Percentiles rank a stretch among this genome's conserved stretches.
Evolutionary conservation across 1,284 basidiomycete genomes (phyloP).

Genomic region (Farysia itapuensis): DNA sequence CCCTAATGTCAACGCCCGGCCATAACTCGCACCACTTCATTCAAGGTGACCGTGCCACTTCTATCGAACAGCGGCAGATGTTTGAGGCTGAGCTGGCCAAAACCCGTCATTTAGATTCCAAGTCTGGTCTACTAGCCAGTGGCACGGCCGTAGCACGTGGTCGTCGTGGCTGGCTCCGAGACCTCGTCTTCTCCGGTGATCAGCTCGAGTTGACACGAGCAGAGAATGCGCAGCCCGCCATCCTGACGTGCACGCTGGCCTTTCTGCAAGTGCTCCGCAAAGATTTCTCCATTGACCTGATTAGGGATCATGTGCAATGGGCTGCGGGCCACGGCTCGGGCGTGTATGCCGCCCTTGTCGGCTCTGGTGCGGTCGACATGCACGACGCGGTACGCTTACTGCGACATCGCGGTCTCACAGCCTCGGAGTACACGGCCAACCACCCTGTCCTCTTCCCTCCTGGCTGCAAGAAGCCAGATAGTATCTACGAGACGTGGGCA

Average conservation of each 20-base stretch:
- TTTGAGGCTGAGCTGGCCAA: conserved; percentile 52
- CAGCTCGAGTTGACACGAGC: conserved; percentile 54
- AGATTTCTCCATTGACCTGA: conserved; percentile 53
- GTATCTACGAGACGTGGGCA: conserved; percentile 58
- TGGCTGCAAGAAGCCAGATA: conserved; percentile 50
- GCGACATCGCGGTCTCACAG: conserved; percentile 50
- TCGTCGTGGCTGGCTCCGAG: conserved; percentile 42
- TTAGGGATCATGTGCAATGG: conserved; percentile 47
- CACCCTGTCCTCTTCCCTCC: conserved; percentile 51
- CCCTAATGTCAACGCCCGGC: conserved; percentile 42
- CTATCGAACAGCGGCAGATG: conserved; percentile 22
- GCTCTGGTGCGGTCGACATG: conserved; percentile 38
- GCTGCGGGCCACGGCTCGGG: conserved; percentile 56
- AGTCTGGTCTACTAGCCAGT: conserved; percentile 24
- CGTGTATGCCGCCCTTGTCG: conserved; percentile 51
- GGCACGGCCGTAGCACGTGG: conserved; percentile 30
- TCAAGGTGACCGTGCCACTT: conserved; percentile 15
- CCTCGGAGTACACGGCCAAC: conserved; percentile 36
- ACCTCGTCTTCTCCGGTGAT: conserved; percentile 54
- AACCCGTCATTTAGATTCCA: conserved; percentile 28
- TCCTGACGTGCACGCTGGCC: conserved; percentile 51
- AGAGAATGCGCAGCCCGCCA: conserved; percentile 56
- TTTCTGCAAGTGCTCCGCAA: conserved; percentile 52
- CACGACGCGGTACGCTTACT: conserved; percentile 50
- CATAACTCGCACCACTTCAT: conserved; percentile 22